Evolutionary conservation across 2,329 filamentous ascomycete genomes (phyloP).

Genomic region (Cordyceps fumosorosea): DNA sequence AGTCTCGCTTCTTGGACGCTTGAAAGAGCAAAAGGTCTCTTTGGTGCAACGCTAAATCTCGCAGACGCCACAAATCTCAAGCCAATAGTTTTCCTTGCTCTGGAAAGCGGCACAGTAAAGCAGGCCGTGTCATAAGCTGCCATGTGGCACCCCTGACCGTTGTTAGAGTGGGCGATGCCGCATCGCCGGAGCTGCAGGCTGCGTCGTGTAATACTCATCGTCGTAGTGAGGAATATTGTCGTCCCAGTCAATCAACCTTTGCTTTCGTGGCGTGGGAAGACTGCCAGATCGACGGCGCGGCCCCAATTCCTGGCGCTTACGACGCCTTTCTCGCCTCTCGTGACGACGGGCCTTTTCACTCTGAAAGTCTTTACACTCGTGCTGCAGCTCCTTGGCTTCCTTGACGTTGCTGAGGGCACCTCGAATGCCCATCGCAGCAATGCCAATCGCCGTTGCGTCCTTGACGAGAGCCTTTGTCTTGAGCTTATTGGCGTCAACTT

Average conservation of each 20-base stretch:
- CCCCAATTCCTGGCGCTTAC: slow-evolving; percentile 23
- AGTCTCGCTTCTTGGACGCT: slow-evolving; percentile 7
- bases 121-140: not conserved
- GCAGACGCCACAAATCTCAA: not conserved
- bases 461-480: slow-evolving; percentile 51
- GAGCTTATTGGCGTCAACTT: slow-evolving; percentile 47
- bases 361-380: slow-evolving; percentile 44
- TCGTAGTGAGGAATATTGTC: slow-evolving; percentile 39
- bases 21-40: not conserved
- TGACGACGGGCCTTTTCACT: slow-evolving; percentile 44
- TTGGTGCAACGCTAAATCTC: slow-evolving; percentile 8
- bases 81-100: not conserved
- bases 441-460: slow-evolving; percentile 52
- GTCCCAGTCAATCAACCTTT: slow-evolving; percentile 28
- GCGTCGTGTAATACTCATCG: slow-evolving; percentile 36
- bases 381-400: slow-evolving; percentile 43
- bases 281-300: slow-evolving; percentile 37
- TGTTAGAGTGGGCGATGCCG: not conserved
- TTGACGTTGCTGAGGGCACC: slow-evolving; percentile 50
- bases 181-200: slow-evolving; percentile 3
- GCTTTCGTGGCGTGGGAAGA: slow-evolving; percentile 36
- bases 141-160: not conserved
- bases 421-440: slow-evolving; percentile 52
- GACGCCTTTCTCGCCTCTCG: slow-evolving; percentile 32
- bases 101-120: not conserved